phyloP scores from a whole-genome alignment of 2,329 filamentous ascomycete genomes.

The Claviceps purpurea region DNA sequence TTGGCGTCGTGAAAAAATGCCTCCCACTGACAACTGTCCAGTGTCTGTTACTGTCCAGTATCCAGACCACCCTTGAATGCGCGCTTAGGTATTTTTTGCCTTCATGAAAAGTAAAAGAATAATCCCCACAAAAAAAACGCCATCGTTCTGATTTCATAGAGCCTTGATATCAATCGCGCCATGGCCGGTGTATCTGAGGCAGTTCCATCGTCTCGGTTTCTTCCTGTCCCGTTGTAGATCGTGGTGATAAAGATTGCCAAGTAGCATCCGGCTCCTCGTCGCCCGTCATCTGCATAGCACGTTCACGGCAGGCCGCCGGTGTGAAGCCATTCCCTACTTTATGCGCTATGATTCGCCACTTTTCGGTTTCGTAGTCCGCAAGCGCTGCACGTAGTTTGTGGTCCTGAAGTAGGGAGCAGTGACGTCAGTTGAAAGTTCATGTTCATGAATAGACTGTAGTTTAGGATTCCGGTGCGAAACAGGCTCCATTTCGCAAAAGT shows the following conservation, averaged over 20 bases:
- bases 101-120: not conserved
- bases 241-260: slow-evolving; percentile 43
- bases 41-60: not conserved
- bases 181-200: slow-evolving; percentile 11
- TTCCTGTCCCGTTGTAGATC: slow-evolving; percentile 16
- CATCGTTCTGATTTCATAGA: not conserved
- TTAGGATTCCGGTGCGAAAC: too few species aligned
- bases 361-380: slow-evolving; percentile 79
- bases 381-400: slow-evolving; percentile 64
- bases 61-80: not conserved
- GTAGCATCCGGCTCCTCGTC: slow-evolving; percentile 29
- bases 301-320: slow-evolving; percentile 73
- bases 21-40: too few species aligned
- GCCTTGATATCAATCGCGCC: slow-evolving; percentile 4
- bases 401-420: slow-evolving; percentile 36
- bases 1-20: not conserved
- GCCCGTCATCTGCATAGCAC: slow-evolving; percentile 49
- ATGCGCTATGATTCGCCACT: slow-evolving; percentile 82
- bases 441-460: not conserved
- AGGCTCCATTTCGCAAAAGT: not conserved
- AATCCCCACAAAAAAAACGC: too few species aligned
- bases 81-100: not conserved
- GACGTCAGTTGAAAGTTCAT: not conserved
- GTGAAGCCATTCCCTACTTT: slow-evolving; percentile 88
- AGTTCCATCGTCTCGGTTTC: slow-evolving; percentile 9